Conservation (phyloP, 129 eudicot species). For the Arctium lappa region DNA sequence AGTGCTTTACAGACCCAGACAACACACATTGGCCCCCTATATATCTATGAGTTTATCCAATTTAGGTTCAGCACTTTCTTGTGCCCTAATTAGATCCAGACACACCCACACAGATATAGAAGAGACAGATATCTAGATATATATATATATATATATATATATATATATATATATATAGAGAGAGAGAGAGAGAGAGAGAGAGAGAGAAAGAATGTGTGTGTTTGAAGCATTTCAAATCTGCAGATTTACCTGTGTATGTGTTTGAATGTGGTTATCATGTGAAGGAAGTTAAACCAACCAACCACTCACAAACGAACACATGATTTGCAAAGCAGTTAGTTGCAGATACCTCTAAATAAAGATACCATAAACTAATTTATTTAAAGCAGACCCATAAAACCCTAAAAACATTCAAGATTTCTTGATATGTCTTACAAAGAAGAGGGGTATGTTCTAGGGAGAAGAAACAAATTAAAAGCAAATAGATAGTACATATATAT, state of each 20-base stretch:
- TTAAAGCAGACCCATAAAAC: conserved; percentile 9
- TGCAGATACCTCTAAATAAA: background rate
- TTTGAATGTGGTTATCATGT: background rate
- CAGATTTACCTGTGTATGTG: background rate
- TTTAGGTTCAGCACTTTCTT: conserved; percentile 1
- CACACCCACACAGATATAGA: background rate
- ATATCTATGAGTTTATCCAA: background rate
- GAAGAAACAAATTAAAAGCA: background rate
- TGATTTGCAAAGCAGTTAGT: conserved; percentile 5
- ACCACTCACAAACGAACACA: conserved; percentile 1
- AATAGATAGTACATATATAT: background rate
- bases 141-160: too few species aligned
- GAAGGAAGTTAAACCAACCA: background rate
- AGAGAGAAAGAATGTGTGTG: background rate
- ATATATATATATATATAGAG: too few species aligned
- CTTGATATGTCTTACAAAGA: background rate
- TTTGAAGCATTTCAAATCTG: background rate
- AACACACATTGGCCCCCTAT: background rate
- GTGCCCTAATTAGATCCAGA: conserved; percentile 18
- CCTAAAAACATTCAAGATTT: background rate
- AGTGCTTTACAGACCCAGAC: background rate
- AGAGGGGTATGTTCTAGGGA: background rate
- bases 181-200: background rate
- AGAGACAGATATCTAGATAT: background rate
- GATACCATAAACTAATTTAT: background rate